A percentile compares a stretch with the other conserved stretches of the same genome.
Conservation (phyloP, 345 rosid genomes). For the Excoecaria agallocha region DNA sequence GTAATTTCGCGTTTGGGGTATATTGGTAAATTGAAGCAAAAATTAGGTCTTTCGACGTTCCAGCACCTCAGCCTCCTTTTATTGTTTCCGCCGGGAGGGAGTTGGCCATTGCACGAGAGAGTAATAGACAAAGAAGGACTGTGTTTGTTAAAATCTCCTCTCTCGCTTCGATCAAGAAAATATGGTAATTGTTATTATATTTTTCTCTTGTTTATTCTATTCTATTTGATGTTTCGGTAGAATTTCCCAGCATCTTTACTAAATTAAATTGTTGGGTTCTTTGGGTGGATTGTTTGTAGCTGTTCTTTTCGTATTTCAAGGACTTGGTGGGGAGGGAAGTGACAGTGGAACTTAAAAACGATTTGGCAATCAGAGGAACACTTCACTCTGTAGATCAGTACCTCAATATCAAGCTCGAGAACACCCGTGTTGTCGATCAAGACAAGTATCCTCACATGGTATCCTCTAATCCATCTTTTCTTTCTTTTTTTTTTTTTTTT, state of each 20-base stretch:
- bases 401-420: conserved; percentile 98
- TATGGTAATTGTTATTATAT: neutral
- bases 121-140: neutral
- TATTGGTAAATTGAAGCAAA: neutral
- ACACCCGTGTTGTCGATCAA: conserved; percentile 97
- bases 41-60: neutral
- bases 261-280: neutral
- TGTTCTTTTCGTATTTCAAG: conserved; percentile 99
- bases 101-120: neutral
- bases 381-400: conserved; percentile 99
- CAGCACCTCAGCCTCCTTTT: neutral
- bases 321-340: conserved; percentile 99
- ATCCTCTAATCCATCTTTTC: neutral
- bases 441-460: conserved; percentile 99
- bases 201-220: neutral
- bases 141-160: neutral
- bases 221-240: neutral
- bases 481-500: neutral
- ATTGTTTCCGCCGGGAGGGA: neutral
- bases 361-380: conserved; percentile 96
- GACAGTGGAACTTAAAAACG: conserved; percentile 97
- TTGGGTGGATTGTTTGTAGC: conserved; percentile 33
- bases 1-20: neutral
- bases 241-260: neutral
- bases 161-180: neutral